Percentiles rank a stretch among this genome's conserved stretches.
Evolutionary conservation across 352 stramenopile species (phyloP).

Genomic region (Globisporangium echinulatum): DNA sequence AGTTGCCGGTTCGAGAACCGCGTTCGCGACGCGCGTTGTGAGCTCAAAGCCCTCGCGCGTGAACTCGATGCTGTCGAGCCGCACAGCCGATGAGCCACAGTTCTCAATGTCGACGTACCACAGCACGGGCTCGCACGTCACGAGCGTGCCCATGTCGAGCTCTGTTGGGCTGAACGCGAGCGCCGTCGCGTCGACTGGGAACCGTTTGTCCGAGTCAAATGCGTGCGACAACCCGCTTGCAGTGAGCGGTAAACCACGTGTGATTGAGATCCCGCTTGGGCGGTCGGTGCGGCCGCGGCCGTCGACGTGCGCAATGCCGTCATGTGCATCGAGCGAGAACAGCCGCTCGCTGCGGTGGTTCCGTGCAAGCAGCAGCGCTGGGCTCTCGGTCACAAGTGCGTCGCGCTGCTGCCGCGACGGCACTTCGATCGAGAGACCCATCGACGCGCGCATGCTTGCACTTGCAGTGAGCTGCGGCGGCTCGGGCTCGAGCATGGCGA

Average conservation of each 20-base stretch:
- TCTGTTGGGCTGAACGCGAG: slow-evolving; percentile 32
- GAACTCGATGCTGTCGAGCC: slow-evolving; percentile 34
- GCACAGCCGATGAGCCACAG: slow-evolving; percentile 17
- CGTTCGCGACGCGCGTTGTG: slow-evolving; percentile 24
- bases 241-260: slow-evolving; percentile 13
- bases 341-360: slow-evolving; percentile 1
- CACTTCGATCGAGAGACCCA: slow-evolving; percentile 6
- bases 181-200: slow-evolving; percentile 14
- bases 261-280: slow-evolving; percentile 35
- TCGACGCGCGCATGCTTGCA: not conserved
- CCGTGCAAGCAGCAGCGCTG: slow-evolving; percentile 3
- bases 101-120: slow-evolving; percentile 36
- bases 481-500: not conserved
- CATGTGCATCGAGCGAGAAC: slow-evolving; percentile 1
- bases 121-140: slow-evolving; percentile 27
- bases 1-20: slow-evolving; percentile 26
- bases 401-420: slow-evolving; percentile 7
- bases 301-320: slow-evolving; percentile 2
- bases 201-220: not conserved
- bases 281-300: slow-evolving; percentile 9
- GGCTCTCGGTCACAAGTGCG: slow-evolving; percentile 6
- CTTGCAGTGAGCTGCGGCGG: too few relatives aligned
- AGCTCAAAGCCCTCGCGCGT: slow-evolving; percentile 38
- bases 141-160: slow-evolving; percentile 27
- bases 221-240: not conserved